Percentiles rank a stretch among this genome's conserved stretches.
Conservation (phyloP, 331 rosid genomes). For the Cydonia oblonga region DNA sequence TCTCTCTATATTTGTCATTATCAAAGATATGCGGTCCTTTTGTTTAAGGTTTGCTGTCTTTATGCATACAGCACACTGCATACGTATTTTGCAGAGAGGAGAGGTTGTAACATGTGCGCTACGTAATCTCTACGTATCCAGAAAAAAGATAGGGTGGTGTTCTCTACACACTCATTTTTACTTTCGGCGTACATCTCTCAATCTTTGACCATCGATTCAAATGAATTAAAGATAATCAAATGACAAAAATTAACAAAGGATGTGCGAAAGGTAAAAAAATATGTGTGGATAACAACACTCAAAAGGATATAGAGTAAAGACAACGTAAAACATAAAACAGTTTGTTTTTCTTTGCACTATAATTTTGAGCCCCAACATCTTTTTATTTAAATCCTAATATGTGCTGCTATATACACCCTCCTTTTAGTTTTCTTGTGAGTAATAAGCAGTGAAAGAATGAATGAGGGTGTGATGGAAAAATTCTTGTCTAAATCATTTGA, state of each 20-base stretch:
- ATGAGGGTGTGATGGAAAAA: neutral
- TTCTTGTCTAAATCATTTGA: neutral
- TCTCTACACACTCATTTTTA: too few relatives aligned
- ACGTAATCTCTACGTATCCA: neutral
- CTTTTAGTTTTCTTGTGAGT: neutral
- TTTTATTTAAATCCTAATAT: neutral
- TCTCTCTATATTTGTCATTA: neutral
- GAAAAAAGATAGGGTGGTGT: too few relatives aligned
- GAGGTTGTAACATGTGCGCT: slow-evolving; percentile 6
- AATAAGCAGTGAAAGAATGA: too few relatives aligned
- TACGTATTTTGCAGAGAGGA: neutral
- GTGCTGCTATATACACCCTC: neutral
- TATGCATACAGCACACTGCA: neutral
- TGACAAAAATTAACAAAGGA: fast-evolving
- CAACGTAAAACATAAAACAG: neutral
- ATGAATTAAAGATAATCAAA: too few relatives aligned
- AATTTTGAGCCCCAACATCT: neutral
- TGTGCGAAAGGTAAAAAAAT: too few relatives aligned
- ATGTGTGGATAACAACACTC: too few relatives aligned
- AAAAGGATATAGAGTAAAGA: neutral
- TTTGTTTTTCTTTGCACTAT: neutral
- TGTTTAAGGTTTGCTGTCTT: neutral
- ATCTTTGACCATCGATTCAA: too few relatives aligned
- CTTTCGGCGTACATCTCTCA: too few relatives aligned
- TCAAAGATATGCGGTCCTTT: neutral